Percentiles rank a stretch among this genome's conserved stretches.
phyloP scores from a whole-genome alignment of 2,329 filamentous ascomycete genomes.

The Rhexocercosporidium sp. region DNA sequence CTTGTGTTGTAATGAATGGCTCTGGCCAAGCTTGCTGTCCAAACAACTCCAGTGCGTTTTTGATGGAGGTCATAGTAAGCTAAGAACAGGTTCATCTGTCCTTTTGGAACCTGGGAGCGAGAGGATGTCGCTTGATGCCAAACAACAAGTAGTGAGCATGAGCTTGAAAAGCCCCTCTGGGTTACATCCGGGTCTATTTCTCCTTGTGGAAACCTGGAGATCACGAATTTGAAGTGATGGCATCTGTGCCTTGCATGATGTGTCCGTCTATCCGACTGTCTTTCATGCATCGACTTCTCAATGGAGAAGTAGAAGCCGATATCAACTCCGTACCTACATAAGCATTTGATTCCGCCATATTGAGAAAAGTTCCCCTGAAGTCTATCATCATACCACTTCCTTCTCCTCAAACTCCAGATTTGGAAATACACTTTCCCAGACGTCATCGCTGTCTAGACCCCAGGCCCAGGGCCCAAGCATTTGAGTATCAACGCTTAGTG shows the following conservation, averaged over 20 bases:
- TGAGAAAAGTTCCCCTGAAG: background rate
- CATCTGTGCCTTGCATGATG: conserved; percentile 18
- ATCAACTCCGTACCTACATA: conserved; percentile 5
- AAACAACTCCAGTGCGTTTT: background rate
- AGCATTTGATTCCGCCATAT: background rate
- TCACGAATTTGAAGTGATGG: background rate
- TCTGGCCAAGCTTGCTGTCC: background rate
- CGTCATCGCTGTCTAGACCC: background rate
- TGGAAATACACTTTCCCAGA: background rate
- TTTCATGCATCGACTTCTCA: conserved; percentile 14
- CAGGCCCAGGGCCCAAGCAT: background rate
- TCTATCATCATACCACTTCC: too few species aligned
- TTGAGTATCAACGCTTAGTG: background rate
- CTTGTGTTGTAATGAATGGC: background rate
- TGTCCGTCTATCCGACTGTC: conserved; percentile 1
- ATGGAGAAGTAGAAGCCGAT: conserved; percentile 8
- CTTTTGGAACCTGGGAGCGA: background rate
- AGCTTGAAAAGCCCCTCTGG: background rate
- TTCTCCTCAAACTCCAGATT: background rate
- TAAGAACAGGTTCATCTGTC: background rate
- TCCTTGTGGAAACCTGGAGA: background rate
- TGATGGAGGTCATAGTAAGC: background rate
- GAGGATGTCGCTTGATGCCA: background rate
- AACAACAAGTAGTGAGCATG: background rate
- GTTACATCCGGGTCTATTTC: background rate